Base-by-base conservation (phyloP, 2,329 filamentous ascomycete species). In the Colletotrichum lentis region DNA sequence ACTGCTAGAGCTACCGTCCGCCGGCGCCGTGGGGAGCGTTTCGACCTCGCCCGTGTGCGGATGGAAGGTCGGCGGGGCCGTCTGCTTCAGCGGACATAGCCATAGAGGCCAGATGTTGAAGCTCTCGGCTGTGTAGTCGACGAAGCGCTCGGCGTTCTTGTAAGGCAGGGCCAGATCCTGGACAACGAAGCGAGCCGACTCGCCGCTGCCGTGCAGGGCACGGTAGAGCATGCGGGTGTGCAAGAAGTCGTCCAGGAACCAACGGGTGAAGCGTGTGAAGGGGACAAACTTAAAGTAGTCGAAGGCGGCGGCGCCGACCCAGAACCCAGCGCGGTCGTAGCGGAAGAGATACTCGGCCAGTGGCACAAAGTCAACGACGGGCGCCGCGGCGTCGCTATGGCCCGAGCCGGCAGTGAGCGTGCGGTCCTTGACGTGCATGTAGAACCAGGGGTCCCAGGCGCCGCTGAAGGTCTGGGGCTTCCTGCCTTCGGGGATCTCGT, bases 221-320 rank as follows among this genome's bases (percentile, higher is more conserved):
- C 88, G 87, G 81, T 92, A 93, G 63, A 92, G 84, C 86, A 91
- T 91, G 68, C 90, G 86, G 27, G 90, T 92, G 78, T 92, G 89
- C 72, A 91, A 77, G 74, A 92, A 92, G 79, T 91, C 88, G 79
- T 93, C 88, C 55, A 92, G 83, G 73, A 89, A 85, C 85, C 87
- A 90, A 69, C 90, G 86, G 52, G 88, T 90, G 76, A 86, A 83
- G 65, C 81, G 80, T 72, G 84, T 91, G 78, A 92, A 92, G 6
- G 90, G 90, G 2, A 88, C 84, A 49, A 82, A 80, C 53, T 77
- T 77, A 82, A 91, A 92, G 81, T 92, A 92, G 47, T 83, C 81
- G 76, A 91, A 92, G 3, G 88, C 89, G 16, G 85, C 85, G 7
- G 81, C 79, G 50, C 88, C 90, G 44, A 91, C 89, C 90, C 90